Percentiles rank a stretch among this genome's conserved stretches.
phyloP scores from a whole-genome alignment of 371 early-diverging fungal genomes.

The Coemansia sp. region DNA sequence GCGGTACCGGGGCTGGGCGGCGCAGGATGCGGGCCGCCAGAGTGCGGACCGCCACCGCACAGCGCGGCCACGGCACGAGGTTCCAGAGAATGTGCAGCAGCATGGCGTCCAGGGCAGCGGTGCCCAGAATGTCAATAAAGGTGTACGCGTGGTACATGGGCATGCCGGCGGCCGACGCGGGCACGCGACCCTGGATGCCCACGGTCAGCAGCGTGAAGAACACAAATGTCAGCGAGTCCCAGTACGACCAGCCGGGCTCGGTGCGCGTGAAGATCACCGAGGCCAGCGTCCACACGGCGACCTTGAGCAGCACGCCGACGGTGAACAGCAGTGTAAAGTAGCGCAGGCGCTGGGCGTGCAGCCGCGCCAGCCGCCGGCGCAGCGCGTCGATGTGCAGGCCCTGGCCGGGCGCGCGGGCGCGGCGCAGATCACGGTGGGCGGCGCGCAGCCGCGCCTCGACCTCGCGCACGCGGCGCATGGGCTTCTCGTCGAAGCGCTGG shows the following conservation, averaged over 20 bases:
- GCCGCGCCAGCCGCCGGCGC: constrained; percentile 18
- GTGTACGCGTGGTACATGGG: constrained; percentile 44
- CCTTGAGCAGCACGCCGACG: constrained; percentile 35
- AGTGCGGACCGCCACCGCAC: constrained; percentile 9
- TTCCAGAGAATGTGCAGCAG: constrained; percentile 42
- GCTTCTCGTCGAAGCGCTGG: constrained; percentile 46
- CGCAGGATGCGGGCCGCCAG: constrained; percentile 8
- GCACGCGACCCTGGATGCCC: constrained; percentile 42
- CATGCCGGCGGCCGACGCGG: constrained; percentile 37
- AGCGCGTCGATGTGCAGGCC: constrained; percentile 22
- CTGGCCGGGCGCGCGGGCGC: constrained; percentile 1
- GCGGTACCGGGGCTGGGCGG: background rate
- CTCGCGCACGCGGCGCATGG: constrained; percentile 35
- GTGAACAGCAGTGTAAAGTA: constrained; percentile 32
- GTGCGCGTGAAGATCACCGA: constrained; percentile 41
- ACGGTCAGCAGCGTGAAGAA: constrained; percentile 46
- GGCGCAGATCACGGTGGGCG: constrained; percentile 34
- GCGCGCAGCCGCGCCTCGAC: constrained; percentile 25
- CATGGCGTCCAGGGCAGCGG: constrained; percentile 36
- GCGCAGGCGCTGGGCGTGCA: constrained; percentile 29
- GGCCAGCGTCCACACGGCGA: constrained; percentile 38
- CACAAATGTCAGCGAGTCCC: constrained; percentile 46
- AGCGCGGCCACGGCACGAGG: constrained; percentile 44
- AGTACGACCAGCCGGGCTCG: constrained; percentile 49
- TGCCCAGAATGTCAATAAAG: constrained; percentile 38